Base-by-base conservation (phyloP, 2,329 filamentous ascomycete genomes). In the Xylaria sp. region DNA sequence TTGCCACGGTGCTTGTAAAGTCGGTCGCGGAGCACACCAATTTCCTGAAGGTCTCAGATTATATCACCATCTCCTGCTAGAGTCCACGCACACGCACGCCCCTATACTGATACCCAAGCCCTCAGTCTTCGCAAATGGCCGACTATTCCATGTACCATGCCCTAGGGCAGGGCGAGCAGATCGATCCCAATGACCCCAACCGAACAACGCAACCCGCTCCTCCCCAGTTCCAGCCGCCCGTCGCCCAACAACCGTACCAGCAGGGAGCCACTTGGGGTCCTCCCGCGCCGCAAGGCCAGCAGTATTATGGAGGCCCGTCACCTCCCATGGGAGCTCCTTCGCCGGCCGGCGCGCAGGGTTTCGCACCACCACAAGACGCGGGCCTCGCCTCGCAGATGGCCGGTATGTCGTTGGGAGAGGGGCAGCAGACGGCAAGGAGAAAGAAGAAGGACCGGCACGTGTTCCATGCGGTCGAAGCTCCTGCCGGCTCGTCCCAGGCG, bases 381-480 rank as follows among this genome's bases (percentile, higher is more conserved):
- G 78, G 77, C 16, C 71, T 91, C 55, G 81, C 86, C 43, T 81
- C 85, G 50, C 91, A 95, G 72, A 89, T 96, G 87, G 87, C 87
- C 39, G 86, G 85, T 56, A 84, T 95, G 82, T 86, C 81, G 39
- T 76, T 96, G 62, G 85, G 81, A 29, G 77, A 81, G 39, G 73
- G 78, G 42, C 76, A 78, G 34, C 71, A 82, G 44, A 76, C 77
- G 2, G 74, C 74, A 52, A 81, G 85, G 70, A 89, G 80, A 72
- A 91, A 92, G 80, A 97, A 96, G 85, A 97, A 96, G 81, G 89
- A 97, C 71, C 85, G 91, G 55, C 93, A 97, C 74, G 93, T 92
- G 60, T 90, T 96, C 72, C 93, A 97, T 72, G 88, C 85, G 38
- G 84, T 97, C 48, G 91, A 93, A 61, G 85, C 89, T 19, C 80